Base-by-base conservation (phyloP, 1,139 yeast species). In the Hyphopichia fennica region DNA sequence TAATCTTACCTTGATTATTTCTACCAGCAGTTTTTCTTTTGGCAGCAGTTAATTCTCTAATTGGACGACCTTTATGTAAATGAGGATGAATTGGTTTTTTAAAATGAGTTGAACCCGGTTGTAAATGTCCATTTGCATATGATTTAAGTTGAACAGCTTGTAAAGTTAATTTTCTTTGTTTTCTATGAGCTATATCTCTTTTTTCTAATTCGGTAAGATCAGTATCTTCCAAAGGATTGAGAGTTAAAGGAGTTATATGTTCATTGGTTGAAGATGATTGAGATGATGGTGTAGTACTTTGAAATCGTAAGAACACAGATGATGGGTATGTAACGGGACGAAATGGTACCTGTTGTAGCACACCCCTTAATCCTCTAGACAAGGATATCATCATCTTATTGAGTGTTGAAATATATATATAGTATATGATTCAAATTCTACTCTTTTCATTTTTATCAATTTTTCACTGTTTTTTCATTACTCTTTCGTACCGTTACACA, bases 31-130 rank as follows among this genome's bases (percentile, higher is more conserved):
- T 81, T 47, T 80, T 79, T 61, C 84, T 83, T 57, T 81, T 81
- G 32, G 91, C 80, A 20, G 77, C 77, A 0, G 99, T 93, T 58
- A 93, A 75, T 42, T 82, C 83, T 58, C 77, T 75, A 42, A 87
- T 67, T 2, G 99, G 97, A 41, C 82, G 75, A 8, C 97, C 97
- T 56, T 84, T 87, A 76, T 87, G 85, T 46, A 93, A 72, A 64
- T 93, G 89, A 15, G 88, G 85, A 63, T 91, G 93, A 10, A 90
- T 75, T 36, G 98, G 98, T 53, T 84, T 80, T 57, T 88, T 79
- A 72, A 81, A 88, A 87, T 96, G 90, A 56, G 97, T 81, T 48
- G 90, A 69, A 57, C 96, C 93, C 2, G 96, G 97, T 37, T 93
- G 85, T 30, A 83, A 80, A 47, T 69, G 75, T 16, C 75, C 75